Base-by-base conservation (phyloP, 2,329 filamentous ascomycete genomes). In the Neodidymelliopsis sp. region DNA sequence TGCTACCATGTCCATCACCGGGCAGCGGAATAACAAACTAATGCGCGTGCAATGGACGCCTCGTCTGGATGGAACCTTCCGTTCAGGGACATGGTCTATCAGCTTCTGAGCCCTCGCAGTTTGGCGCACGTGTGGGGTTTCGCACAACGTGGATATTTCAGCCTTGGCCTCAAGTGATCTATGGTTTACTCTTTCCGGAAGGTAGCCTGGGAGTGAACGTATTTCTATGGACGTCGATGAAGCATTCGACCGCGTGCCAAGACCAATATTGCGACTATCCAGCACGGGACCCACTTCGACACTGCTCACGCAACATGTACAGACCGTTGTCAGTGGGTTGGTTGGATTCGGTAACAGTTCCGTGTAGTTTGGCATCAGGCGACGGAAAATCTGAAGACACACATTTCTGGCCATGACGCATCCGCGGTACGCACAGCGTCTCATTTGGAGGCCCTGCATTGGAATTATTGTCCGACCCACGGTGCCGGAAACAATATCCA, bases 11-110 rank as follows among this genome's bases (percentile, higher is more conserved):
- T 24, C 24, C 38, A 39, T 47, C 31, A 46, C 49, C 42, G 42
- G 49, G 34, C 49, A 43, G 42, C 42, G 49, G 42, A 27, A 52
- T 31, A 46, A 46, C 42, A 33, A 28, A 37, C 49, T 52, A 52
- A 46, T 52, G 49, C 49, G 33, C 31, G 49, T 53, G 49, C 49
- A 11, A 33, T 44, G 49, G 49, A 42, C 28, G 49, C 49, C 49
- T 53, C 39, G 39, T 30, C 19, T 40, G 34, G 43, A 48, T 52
- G 38, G 49, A 52, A 52, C 38, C 42, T 52, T 41, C 49, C 43
- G 43, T 52, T 46, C 49, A 47, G 38, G 49, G 49, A 47, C 41
- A 50, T 40, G 41, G 40, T 29, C 24, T 35, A 40, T 41, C 40
- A 45, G 25, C 10, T 13, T 20, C 33, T 15, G 19, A 19, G 29